Evolutionary conservation across 768 basidiomycete species (phyloP).

Genomic region (Chalciporus sphaerocephalus): DNA sequence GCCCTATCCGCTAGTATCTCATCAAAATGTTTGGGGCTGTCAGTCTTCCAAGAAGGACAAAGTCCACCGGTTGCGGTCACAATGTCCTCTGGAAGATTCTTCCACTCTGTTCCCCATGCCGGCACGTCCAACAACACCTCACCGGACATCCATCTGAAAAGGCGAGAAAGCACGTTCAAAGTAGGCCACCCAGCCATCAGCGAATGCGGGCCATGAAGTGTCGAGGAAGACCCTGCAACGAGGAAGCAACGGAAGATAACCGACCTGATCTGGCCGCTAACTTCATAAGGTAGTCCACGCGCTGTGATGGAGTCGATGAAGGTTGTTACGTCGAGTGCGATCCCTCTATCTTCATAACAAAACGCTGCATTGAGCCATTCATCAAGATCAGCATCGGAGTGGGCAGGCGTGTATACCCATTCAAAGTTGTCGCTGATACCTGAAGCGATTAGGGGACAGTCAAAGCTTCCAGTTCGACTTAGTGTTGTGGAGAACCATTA

Average conservation of each 20-base stretch:
- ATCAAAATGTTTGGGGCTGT: conserved; percentile 2
- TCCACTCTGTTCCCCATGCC: conserved; percentile 10
- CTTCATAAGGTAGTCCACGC: conserved; percentile 6
- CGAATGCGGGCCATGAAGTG: conserved; percentile 14
- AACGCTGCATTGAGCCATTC: conserved; percentile 11
- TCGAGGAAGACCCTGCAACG: conserved; percentile 1
- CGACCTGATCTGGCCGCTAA: not conserved
- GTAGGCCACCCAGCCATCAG: conserved; percentile 17
- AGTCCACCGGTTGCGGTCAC: conserved; percentile 16
- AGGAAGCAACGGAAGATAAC: conserved; percentile 13
- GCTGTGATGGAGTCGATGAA: conserved; percentile 8
- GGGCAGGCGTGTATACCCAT: conserved; percentile 13
- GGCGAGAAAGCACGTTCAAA: conserved; percentile 7
- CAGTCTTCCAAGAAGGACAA: conserved; percentile 6
- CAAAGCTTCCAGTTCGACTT: conserved; percentile 3
- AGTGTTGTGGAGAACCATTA: not conserved
- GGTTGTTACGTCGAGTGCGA: not conserved
- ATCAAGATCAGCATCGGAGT: conserved; percentile 1
- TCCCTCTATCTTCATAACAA: conserved; percentile 1
- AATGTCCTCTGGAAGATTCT: conserved; percentile 13
- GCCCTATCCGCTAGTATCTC: not conserved
- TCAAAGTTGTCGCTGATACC: conserved; percentile 2
- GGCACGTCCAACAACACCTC: not conserved
- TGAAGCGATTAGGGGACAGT: conserved; percentile 12
- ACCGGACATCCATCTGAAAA: conserved; percentile 14